phyloP scores from a whole-genome alignment of 257 asterid genomes.

The Ligustrum vulgare region DNA sequence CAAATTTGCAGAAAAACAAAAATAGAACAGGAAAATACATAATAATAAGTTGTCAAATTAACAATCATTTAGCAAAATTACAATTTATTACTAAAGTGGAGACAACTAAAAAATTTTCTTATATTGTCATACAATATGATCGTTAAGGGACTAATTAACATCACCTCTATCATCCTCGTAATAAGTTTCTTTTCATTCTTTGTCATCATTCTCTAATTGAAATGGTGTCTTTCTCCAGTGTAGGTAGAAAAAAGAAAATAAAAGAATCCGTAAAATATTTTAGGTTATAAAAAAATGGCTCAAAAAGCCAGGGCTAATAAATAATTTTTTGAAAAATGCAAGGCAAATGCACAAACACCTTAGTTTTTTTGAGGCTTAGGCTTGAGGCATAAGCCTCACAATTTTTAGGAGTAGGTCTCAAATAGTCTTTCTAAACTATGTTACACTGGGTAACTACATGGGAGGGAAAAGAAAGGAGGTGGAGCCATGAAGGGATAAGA shows the following conservation, averaged over 20 bases:
- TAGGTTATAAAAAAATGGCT: no score
- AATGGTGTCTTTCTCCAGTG: no score
- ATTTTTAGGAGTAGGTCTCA: not conserved
- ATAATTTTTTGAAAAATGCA: no score
- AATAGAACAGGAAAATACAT: not conserved
- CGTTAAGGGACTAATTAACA: not conserved
- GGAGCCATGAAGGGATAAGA: not conserved
- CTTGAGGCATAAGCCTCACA: not conserved
- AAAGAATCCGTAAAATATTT: no score
- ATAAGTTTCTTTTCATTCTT: not conserved
- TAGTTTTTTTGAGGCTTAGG: not conserved
- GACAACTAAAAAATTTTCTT: not conserved
- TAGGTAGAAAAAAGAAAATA: no score
- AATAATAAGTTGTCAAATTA: not conserved
- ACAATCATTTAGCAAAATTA: no score
- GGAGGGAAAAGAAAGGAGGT: not conserved
- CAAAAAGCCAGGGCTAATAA: no score
- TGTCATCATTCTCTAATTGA: not conserved
- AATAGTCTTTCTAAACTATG: no score
- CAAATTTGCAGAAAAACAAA: not conserved
- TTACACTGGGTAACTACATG: not conserved
- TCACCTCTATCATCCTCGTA: not conserved
- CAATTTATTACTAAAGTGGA: no score
- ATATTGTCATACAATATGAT: not conserved
- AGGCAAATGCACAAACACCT: not conserved